A percentile compares a stretch with the other conserved stretches of the same genome.
These are phyloP conservation scores for Pinus taeda DNA, from an alignment of 75 land plant species.

Conservation along the genomic window DNA sequence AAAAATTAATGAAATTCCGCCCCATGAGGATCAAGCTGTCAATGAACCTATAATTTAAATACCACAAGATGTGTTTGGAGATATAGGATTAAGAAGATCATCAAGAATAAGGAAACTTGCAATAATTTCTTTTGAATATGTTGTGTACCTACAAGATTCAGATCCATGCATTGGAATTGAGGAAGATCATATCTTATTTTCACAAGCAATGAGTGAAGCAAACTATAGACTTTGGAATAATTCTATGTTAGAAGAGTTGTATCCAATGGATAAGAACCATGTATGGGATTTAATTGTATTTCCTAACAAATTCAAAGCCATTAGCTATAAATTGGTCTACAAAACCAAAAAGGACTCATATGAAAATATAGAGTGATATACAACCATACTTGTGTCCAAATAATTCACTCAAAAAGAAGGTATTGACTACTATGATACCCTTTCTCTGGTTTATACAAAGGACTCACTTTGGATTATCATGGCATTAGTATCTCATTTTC, in stretches of 20 bases:
- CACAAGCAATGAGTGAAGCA: background rate
- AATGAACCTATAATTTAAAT: background rate
- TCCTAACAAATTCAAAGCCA: background rate
- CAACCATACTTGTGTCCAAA: too few relatives aligned
- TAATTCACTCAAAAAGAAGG: too few relatives aligned
- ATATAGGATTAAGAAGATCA: background rate
- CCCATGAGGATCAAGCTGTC: background rate
- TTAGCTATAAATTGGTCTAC: background rate
- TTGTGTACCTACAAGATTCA: background rate
- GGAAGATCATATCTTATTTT: background rate
- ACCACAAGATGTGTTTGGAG: background rate
- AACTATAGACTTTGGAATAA: background rate
- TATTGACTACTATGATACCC: too few relatives aligned
- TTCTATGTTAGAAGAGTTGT: background rate
- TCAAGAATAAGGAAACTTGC: background rate
- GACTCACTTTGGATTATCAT: too few relatives aligned
- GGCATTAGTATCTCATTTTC: too few relatives aligned
- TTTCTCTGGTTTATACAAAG: too few relatives aligned
- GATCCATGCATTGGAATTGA: background rate
- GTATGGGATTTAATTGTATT: background rate
- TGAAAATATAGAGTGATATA: too few relatives aligned
- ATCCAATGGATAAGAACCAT: background rate
- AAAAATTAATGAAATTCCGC: background rate
- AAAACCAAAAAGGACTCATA: background rate
- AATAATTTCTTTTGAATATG: background rate